These are phyloP conservation scores for Dactylella cylindrospora DNA, from an alignment of 2,329 filamentous ascomycete species.

Conservation along the genomic window DNA sequence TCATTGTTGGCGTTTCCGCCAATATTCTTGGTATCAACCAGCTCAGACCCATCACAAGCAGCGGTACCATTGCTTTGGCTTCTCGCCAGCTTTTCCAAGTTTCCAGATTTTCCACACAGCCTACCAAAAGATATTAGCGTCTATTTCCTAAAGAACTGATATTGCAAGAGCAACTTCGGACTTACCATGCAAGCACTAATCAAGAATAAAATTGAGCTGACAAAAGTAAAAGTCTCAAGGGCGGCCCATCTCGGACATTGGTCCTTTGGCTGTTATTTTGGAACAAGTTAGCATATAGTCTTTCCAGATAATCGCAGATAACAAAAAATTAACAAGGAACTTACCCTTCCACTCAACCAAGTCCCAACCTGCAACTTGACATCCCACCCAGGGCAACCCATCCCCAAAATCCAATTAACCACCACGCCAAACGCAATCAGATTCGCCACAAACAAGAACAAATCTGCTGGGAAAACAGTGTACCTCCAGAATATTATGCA, in stretches of 20 bases:
- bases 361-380: conserved; percentile 21
- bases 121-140: conserved; percentile 10
- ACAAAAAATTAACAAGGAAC: conserved; percentile 1
- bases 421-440: conserved; percentile 29
- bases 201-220: conserved; percentile 25
- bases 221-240: conserved; percentile 41
- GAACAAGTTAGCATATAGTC: not conserved
- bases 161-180: not conserved
- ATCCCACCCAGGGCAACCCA: conserved; percentile 39
- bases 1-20: too few relatives aligned
- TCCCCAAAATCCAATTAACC: conserved; percentile 29
- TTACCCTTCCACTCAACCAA: conserved; percentile 37
- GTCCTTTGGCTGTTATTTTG: conserved; percentile 23
- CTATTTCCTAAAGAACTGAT: not conserved
- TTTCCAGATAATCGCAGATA: not conserved
- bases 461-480: conserved; percentile 30
- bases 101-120: conserved; percentile 40
- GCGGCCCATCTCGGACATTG: conserved; percentile 33
- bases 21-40: too few relatives aligned
- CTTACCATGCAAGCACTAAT: conserved; percentile 33
- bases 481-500: conserved; percentile 37
- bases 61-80: conserved; percentile 36
- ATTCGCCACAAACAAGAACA: conserved; percentile 31
- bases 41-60: conserved; percentile 15
- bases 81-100: conserved; percentile 21